Evolutionary conservation across 805 yeast species (phyloP).

Genomic region (Zygoascus biomembranicola): DNA sequence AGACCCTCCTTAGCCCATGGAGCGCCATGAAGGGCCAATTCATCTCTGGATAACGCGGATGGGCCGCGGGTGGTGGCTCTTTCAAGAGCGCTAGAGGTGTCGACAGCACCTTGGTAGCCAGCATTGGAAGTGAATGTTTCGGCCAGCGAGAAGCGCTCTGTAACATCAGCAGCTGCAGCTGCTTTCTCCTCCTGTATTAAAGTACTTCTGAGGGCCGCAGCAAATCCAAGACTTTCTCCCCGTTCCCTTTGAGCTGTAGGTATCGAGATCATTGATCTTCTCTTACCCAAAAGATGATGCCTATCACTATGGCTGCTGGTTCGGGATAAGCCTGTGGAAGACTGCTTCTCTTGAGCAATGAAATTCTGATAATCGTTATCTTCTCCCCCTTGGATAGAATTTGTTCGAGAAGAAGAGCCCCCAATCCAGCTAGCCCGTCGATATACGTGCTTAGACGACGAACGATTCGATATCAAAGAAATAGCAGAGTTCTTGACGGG

Average conservation of each 20-base stretch:
- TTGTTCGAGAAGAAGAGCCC: background rate
- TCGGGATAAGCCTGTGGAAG: background rate
- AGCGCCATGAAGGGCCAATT: conserved; percentile 57
- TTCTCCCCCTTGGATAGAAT: conserved; percentile 10
- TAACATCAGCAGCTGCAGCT: background rate
- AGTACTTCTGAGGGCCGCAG: conserved; percentile 20
- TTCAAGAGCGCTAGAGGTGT: background rate
- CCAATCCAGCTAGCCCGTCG: conserved; percentile 16
- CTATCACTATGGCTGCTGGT: background rate
- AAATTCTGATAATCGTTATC: conserved; percentile 16
- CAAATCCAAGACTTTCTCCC: conserved; percentile 19
- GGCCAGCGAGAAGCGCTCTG: background rate
- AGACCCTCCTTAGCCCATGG: conserved; percentile 75
- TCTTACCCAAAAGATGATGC: background rate
- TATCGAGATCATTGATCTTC: background rate
- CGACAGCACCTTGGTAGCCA: background rate
- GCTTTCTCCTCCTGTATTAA: conserved; percentile 19
- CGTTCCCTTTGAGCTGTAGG: background rate
- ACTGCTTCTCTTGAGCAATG: conserved; percentile 1
- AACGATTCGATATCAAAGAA: conserved; percentile 1
- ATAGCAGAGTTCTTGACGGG: background rate
- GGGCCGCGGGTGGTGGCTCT: background rate
- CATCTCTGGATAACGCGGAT: conserved; percentile 12
- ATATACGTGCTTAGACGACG: conserved; percentile 1
- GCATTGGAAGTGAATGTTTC: background rate